Evolutionary conservation across 2,329 filamentous ascomycete genomes (phyloP), one percentile per base, ranked within the genome.

Genomic region (Orbilia ellipsospora): DNA sequence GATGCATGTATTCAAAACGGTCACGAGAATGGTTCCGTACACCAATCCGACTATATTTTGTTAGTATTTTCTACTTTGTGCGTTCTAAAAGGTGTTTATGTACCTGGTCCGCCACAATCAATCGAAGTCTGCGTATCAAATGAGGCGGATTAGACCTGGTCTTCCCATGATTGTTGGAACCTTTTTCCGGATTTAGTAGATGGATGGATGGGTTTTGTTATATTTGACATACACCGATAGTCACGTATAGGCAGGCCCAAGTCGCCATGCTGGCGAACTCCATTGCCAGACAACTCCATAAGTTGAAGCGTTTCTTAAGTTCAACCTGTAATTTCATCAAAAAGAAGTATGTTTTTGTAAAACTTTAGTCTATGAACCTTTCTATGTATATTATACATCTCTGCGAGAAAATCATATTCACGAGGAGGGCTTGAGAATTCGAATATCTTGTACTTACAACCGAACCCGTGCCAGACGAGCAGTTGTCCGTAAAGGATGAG

Each of bases 211-310:
- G n/a, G 15, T 42, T 23, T 23, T 23, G 13, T 45, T 28, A 36
- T 31, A 2, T 45, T 59, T 54, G 42, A 75, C 72, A 75, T 75
- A 75, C 72, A 69, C 73, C 73, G 50, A 77, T 60, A 26, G 73
- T 77, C 50, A 77, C 73, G 48, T 67, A 77, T 51, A 77, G 73
- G 36, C 73, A 77, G 36, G 67, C 65, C 65, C 66, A 70, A 26
- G 73, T 77, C 51, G 73, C 73, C 73, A 77, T 77, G 56, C 66
- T 67, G 51, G 73, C 60, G 52, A 77, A 77, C 40, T 77, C 73
- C 73, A 77, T 70, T 1, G 73, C 73, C 45, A 77, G 60, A 23
- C 65, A 70, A 40, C 73, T 77, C 73, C 73, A 77, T 66, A 77
- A 45, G 42, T 60, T 77, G 61, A 77, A 77, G 42, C 73, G 63